These are phyloP conservation scores for Schrenkiella parvula DNA, from an alignment of 345 rosid species.

Conservation along the genomic window DNA sequence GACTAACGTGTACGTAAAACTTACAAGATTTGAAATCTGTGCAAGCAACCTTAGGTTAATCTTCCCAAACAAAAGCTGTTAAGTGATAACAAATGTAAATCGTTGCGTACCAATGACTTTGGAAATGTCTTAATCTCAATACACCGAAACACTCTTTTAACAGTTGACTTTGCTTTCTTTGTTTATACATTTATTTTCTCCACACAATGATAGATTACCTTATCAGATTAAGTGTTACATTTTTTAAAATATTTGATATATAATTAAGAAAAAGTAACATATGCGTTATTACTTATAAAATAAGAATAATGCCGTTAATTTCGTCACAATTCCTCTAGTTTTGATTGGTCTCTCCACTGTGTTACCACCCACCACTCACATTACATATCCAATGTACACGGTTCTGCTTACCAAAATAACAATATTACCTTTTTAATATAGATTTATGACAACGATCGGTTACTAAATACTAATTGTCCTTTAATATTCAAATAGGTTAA, in stretches of 20 bases:
- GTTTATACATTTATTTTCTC: not conserved
- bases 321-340: slow-evolving; percentile 34
- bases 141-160: slow-evolving; percentile 22
- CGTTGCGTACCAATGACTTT: slow-evolving; percentile 18
- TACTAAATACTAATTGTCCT: slow-evolving; percentile 9
- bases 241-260: not conserved
- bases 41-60: not conserved
- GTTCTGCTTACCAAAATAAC: slow-evolving; percentile 24
- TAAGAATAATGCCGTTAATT: slow-evolving; percentile 20
- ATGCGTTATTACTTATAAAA: slow-evolving; percentile 7
- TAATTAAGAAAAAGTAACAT: not conserved
- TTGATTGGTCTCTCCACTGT: slow-evolving; percentile 36
- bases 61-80: not conserved
- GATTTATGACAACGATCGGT: slow-evolving; percentile 20
- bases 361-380: slow-evolving; percentile 29
- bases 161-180: slow-evolving; percentile 22
- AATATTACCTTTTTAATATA: not conserved
- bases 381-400: slow-evolving; percentile 21
- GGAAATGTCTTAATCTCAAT: slow-evolving; percentile 27
- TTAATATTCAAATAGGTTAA: not conserved
- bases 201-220: slow-evolving; percentile 1
- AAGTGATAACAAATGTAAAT: slow-evolving; percentile 11
- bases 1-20: slow-evolving; percentile 8
- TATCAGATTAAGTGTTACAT: slow-evolving; percentile 3
- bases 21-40: not conserved